Evolutionary conservation across 2,329 filamentous ascomycete genomes (phyloP).

Genomic region (Diaporthe citri): DNA sequence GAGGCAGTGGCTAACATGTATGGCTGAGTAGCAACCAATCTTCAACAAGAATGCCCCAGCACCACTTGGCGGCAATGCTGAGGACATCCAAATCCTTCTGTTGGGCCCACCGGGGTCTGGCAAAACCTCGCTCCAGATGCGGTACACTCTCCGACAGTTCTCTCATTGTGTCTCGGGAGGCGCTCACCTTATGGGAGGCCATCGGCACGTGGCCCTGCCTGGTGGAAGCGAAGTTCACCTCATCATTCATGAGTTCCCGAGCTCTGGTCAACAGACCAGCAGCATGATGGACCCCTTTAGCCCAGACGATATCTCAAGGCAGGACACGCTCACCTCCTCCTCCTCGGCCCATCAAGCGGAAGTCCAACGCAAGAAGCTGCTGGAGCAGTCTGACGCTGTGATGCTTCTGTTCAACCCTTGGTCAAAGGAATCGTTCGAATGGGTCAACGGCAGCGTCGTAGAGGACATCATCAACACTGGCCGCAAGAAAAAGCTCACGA

Average conservation of each 20-base stretch:
- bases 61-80: slow-evolving; percentile 20
- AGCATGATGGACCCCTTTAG: slow-evolving; percentile 23
- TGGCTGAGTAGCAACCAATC: not conserved
- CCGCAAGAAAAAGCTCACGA: slow-evolving; percentile 15
- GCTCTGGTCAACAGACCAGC: slow-evolving; percentile 5
- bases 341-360: not conserved
- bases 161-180: not conserved
- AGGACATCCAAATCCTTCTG: slow-evolving; percentile 36
- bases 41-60: slow-evolving; percentile 5
- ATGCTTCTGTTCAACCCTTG: slow-evolving; percentile 36
- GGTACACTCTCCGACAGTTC: slow-evolving; percentile 36
- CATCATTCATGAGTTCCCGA: slow-evolving; percentile 29
- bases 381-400: slow-evolving; percentile 36
- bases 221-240: slow-evolving; percentile 31
- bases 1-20: not conserved
- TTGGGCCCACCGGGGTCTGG: slow-evolving; percentile 32
- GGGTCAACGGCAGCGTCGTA: slow-evolving; percentile 22
- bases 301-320: slow-evolving; percentile 24
- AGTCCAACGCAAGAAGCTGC: slow-evolving; percentile 19
- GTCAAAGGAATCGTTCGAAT: slow-evolving; percentile 32
- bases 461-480: slow-evolving; percentile 28
- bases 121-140: slow-evolving; percentile 31
- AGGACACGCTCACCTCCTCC: slow-evolving; percentile 8
- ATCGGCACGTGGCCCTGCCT: slow-evolving; percentile 21
- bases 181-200: slow-evolving; percentile 26